Conservation (phyloP, 495 filamentous ascomycete species). For the Penicillium steckii region DNA sequence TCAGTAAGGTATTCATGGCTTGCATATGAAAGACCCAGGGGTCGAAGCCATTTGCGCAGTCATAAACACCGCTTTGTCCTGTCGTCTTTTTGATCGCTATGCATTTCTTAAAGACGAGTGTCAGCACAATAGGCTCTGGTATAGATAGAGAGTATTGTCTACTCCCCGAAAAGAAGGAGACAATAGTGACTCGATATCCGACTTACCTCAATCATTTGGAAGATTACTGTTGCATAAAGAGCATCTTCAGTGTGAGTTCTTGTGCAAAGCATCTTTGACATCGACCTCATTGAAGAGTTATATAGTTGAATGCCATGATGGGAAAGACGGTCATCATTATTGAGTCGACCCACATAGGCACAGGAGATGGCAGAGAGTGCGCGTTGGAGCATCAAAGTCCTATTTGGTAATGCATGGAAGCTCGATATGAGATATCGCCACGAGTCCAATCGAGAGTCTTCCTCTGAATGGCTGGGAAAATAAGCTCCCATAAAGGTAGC, state of each 20-base stretch:
- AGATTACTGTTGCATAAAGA: background rate
- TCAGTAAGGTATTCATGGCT: background rate
- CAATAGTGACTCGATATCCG: background rate
- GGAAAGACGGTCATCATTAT: background rate
- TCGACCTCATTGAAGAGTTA: background rate
- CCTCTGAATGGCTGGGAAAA: background rate
- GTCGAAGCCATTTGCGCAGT: background rate
- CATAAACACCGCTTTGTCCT: background rate
- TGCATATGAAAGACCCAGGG: background rate
- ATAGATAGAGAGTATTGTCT: background rate
- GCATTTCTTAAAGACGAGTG: background rate
- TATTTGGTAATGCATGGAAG: background rate
- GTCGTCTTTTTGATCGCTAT: background rate
- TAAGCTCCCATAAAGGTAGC: background rate
- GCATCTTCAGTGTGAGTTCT: background rate
- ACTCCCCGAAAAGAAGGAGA: background rate
- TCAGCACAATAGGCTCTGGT: background rate
- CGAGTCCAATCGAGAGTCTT: background rate
- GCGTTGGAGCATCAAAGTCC: background rate
- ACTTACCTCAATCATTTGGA: background rate
- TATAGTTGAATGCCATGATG: background rate
- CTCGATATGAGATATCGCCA: background rate
- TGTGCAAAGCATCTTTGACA: background rate
- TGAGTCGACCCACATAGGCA: background rate
- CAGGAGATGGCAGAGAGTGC: background rate